phyloP scores from a whole-genome alignment of 129 eudicot species.

The Gnaphalium uliginosum region DNA sequence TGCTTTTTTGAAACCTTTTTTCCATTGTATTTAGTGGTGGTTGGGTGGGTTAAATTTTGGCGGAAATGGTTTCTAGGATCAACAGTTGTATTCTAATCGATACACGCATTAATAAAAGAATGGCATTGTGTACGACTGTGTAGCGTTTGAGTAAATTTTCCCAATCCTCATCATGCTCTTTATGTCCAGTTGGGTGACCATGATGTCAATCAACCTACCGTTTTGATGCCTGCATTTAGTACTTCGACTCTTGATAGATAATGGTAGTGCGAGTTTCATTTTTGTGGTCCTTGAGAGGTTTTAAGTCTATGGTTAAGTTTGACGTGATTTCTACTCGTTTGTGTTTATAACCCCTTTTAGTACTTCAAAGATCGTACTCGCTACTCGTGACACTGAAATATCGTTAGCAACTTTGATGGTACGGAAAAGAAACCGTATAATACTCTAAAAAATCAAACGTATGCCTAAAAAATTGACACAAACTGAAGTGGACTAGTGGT shows the following conservation, averaged over 20 bases:
- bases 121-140: neutral
- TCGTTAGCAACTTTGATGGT: neutral
- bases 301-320: neutral
- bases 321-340: neutral
- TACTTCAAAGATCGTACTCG: no score
- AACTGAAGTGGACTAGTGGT: conserved; percentile 23
- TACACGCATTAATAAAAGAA: neutral
- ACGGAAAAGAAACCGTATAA: neutral
- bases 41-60: conserved; percentile 39
- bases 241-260: no score
- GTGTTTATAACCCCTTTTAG: neutral
- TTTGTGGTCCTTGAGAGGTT: neutral
- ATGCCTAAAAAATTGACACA: conserved; percentile 17
- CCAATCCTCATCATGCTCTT: neutral
- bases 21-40: conserved; percentile 21
- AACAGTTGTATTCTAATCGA: neutral
- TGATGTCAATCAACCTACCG: neutral
- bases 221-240: neutral
- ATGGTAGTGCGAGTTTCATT: neutral
- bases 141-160: neutral
- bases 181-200: neutral
- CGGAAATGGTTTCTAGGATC: conserved; percentile 25
- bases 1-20: conserved; percentile 7
- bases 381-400: neutral
- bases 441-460: neutral